phyloP scores from a whole-genome alignment of 495 filamentous ascomycete species.

The Penicillium manginii region DNA sequence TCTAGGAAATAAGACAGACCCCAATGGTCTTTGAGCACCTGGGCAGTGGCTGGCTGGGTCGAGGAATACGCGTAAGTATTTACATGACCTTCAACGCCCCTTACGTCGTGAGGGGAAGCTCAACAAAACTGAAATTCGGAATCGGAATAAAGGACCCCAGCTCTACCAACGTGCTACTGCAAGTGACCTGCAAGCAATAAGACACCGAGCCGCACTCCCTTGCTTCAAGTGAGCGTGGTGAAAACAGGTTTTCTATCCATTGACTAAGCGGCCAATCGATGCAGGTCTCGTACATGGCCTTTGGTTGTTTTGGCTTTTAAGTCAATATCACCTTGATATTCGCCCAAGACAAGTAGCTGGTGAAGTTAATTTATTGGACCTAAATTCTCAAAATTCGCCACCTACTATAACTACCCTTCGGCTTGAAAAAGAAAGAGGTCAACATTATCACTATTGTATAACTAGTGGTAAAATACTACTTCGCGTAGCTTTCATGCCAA shows the following conservation, averaged over 20 bases:
- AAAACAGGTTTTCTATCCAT: not conserved
- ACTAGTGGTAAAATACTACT: too few relatives aligned
- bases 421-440: too few relatives aligned
- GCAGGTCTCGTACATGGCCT: not conserved
- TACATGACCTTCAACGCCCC: not conserved
- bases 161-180: conserved; percentile 1
- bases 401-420: too few relatives aligned
- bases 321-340: too few relatives aligned
- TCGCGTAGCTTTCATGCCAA: too few relatives aligned
- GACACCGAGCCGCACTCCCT: not conserved
- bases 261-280: not conserved
- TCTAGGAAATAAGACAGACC: too few relatives aligned
- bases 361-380: too few relatives aligned
- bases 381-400: too few relatives aligned
- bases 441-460: too few relatives aligned
- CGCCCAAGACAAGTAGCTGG: too few relatives aligned
- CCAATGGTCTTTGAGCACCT: not conserved
- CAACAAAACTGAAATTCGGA: not conserved
- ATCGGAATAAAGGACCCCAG: not conserved
- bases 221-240: not conserved
- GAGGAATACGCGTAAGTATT: too few relatives aligned
- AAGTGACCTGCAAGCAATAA: not conserved
- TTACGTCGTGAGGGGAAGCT: not conserved
- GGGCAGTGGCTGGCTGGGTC: not conserved
- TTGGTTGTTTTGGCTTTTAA: too few relatives aligned